phyloP scores from a whole-genome alignment of 2,329 filamentous ascomycete genomes.

The Curvularia lunata region DNA sequence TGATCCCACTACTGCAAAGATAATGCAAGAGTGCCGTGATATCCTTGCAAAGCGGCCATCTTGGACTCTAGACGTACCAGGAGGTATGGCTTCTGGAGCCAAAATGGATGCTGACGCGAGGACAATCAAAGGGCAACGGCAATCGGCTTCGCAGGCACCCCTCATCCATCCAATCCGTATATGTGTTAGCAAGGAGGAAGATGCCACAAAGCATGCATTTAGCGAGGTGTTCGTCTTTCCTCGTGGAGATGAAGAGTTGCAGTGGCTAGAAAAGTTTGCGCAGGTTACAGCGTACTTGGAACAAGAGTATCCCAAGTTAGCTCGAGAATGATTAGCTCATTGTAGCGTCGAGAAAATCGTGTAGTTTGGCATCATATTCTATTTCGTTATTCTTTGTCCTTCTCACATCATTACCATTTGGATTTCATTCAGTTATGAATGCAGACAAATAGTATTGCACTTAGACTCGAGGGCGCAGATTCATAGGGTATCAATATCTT shows the following conservation, averaged over 20 bases:
- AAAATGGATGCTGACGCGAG: neutral
- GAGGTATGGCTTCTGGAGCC: neutral
- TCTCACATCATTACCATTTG: neutral
- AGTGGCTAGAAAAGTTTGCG: slow-evolving; percentile 11
- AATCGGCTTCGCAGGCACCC: neutral
- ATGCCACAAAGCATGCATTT: too few species aligned
- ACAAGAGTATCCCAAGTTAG: neutral
- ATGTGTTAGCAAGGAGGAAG: neutral
- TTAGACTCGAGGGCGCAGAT: neutral
- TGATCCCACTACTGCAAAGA: neutral
- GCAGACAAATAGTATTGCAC: neutral
- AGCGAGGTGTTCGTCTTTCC: neutral
- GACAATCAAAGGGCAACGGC: neutral
- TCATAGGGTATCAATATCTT: neutral
- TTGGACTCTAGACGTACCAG: neutral
- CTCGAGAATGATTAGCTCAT: neutral
- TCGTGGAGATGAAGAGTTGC: slow-evolving; percentile 6
- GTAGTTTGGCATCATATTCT: neutral
- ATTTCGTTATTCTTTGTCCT: neutral
- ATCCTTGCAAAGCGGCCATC: neutral
- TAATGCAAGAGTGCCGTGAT: neutral
- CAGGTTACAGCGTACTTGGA: slow-evolving; percentile 14
- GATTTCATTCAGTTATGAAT: neutral
- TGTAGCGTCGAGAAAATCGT: neutral
- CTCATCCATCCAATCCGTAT: neutral